phyloP scores from a whole-genome alignment of 2,329 filamentous ascomycete genomes.

The Dothideomycetes sp. region DNA sequence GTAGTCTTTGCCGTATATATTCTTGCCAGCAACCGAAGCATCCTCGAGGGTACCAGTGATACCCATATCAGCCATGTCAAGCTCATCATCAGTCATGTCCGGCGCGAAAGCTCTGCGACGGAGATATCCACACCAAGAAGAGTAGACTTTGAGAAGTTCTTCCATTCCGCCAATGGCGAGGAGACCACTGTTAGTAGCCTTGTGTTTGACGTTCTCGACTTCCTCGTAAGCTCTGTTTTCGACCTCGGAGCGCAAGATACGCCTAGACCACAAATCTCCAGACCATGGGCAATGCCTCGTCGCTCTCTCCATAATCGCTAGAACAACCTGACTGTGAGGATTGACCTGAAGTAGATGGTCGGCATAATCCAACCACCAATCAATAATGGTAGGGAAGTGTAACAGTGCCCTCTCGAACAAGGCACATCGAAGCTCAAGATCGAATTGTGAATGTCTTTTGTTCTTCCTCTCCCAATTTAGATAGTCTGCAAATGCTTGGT shows the following conservation, averaged over 20 bases:
- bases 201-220: conserved; percentile 84
- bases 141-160: conserved; percentile 81
- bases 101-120: conserved; percentile 73
- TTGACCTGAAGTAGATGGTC: conserved; percentile 57
- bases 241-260: conserved; percentile 75
- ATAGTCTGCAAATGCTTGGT: conserved; percentile 54
- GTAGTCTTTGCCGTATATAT: conserved; percentile 66
- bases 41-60: conserved; percentile 79
- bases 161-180: conserved; percentile 80
- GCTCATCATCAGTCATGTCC: conserved; percentile 64
- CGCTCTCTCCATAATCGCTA: conserved; percentile 69
- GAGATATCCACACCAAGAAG: conserved; percentile 89
- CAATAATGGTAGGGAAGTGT: conserved; percentile 63
- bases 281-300: conserved; percentile 91
- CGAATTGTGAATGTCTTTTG: conserved; percentile 39
- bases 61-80: conserved; percentile 83
- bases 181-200: conserved; percentile 75
- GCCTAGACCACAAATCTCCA: conserved; percentile 81
- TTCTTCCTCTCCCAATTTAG: conserved; percentile 69
- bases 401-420: conserved; percentile 72
- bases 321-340: conserved; percentile 32
- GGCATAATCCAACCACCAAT: conserved; percentile 74
- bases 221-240: conserved; percentile 66
- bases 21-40: conserved; percentile 67
- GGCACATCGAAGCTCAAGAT: conserved; percentile 46